phyloP scores from a whole-genome alignment of 2,329 filamentous ascomycete species.

The Fusarium cyanostomum region DNA sequence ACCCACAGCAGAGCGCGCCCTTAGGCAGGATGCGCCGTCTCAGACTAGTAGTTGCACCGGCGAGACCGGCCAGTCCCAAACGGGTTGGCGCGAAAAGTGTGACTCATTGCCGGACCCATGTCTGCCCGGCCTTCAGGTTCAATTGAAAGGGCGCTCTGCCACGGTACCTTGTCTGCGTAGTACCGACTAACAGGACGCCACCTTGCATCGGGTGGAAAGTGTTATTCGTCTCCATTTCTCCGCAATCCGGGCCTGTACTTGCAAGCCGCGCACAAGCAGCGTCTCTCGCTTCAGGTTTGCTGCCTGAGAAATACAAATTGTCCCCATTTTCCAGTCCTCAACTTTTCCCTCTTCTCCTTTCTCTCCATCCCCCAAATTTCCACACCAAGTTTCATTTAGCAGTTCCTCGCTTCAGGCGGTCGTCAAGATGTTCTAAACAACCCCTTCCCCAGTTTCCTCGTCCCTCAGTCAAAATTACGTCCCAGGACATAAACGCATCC shows the following conservation, averaged over 20 bases:
- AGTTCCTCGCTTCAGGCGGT: slow-evolving; percentile 50
- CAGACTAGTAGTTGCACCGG: slow-evolving; percentile 37
- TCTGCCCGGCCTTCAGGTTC: too few relatives aligned
- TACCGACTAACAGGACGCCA: slow-evolving; percentile 13
- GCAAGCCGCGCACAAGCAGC: slow-evolving; percentile 34
- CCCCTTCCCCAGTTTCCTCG: slow-evolving; percentile 50
- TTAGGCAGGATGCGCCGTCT: slow-evolving; percentile 34
- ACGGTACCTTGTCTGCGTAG: slow-evolving; percentile 28
- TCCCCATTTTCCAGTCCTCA: slow-evolving; percentile 41
- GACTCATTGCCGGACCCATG: slow-evolving; percentile 48
- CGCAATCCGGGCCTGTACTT: slow-evolving; percentile 35
- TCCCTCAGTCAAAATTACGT: slow-evolving; percentile 64
- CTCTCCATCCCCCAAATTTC: slow-evolving; percentile 48
- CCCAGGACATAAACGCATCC: slow-evolving; percentile 51
- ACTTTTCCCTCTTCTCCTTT: slow-evolving; percentile 46
- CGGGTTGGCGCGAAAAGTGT: slow-evolving; percentile 45
- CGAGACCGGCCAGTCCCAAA: slow-evolving; percentile 43
- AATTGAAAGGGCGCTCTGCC: slow-evolving; percentile 35
- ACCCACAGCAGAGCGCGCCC: not conserved
- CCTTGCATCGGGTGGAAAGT: not conserved
- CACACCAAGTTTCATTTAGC: slow-evolving; percentile 46
- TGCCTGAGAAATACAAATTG: slow-evolving; percentile 61
- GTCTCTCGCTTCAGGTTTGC: slow-evolving; percentile 41
- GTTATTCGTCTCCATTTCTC: slow-evolving; percentile 32
- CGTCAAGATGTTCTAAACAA: slow-evolving; percentile 68